Conservation (phyloP, 129 eudicot genomes). For the Pulicaria dysenterica region DNA sequence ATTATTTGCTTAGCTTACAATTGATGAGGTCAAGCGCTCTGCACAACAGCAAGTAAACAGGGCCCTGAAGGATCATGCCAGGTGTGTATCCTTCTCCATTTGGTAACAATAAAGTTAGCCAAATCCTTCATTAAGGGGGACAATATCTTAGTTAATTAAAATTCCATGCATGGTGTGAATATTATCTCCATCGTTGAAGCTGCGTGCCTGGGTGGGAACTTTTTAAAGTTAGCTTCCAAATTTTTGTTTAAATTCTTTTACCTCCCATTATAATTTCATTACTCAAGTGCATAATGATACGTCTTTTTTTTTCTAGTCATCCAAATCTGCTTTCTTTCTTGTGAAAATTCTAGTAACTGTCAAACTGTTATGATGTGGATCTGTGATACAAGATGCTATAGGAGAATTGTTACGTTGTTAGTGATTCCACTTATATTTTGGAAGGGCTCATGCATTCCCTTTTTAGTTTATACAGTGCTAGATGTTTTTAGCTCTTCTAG, state of each 20-base stretch:
- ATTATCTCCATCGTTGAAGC: not conserved
- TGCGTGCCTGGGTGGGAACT: conserved; percentile 9
- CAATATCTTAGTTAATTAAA: conserved; percentile 7
- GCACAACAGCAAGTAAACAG: conserved; percentile 88
- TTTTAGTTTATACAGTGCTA: not conserved
- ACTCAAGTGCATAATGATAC: conserved; percentile 10
- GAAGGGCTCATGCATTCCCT: not conserved
- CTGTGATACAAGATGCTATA: not conserved
- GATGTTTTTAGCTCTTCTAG: not conserved
- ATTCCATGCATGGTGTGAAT: conserved; percentile 1
- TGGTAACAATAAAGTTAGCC: conserved; percentile 8
- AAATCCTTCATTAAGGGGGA: conserved; percentile 7
- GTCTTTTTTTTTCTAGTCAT: conserved; percentile 7
- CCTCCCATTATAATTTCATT: not conserved
- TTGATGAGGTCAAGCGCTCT: conserved; percentile 95
- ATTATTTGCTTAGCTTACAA: conserved; percentile 60
- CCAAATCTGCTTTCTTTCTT: conserved; percentile 9
- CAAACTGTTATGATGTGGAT: not conserved
- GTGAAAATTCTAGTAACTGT: not conserved
- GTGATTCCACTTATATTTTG: not conserved
- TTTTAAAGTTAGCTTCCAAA: not conserved
- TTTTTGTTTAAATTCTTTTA: conserved; percentile 3
- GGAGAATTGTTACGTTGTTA: conserved; percentile 11
- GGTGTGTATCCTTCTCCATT: conserved; percentile 47
- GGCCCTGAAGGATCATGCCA: conserved; percentile 87